phyloP scores from a whole-genome alignment of 1,284 basidiomycete species.

The Ganoderma lucidum region DNA sequence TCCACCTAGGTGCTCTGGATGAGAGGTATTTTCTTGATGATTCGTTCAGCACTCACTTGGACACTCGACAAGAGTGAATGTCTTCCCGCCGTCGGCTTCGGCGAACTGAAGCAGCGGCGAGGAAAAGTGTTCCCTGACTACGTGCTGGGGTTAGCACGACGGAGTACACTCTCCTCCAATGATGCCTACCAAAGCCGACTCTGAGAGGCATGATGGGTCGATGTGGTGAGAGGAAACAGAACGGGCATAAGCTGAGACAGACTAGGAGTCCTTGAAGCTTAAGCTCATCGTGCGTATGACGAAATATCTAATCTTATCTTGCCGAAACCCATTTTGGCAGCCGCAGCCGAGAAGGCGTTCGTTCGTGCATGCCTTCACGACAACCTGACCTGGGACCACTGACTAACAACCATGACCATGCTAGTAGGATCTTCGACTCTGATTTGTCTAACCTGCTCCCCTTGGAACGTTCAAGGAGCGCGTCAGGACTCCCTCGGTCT shows the following conservation, averaged over 20 bases:
- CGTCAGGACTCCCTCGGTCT: not conserved
- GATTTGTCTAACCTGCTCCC: not conserved
- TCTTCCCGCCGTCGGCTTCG: slow-evolving; percentile 68
- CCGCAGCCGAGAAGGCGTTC: not conserved
- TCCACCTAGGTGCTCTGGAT: slow-evolving; percentile 61
- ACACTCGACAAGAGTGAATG: slow-evolving; percentile 88
- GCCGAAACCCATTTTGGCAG: slow-evolving; percentile 9
- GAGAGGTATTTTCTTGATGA: not conserved
- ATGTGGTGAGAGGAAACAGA: not conserved
- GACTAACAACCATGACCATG: not conserved
- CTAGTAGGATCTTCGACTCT: not conserved
- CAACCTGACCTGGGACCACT: not conserved
- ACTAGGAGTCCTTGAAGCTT: not conserved
- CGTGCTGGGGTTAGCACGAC: not conserved
- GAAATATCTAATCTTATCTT: slow-evolving; percentile 27
- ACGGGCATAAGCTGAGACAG: not conserved
- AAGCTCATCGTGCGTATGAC: not conserved
- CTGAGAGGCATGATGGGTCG: slow-evolving; percentile 37
- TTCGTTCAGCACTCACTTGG: slow-evolving; percentile 65
- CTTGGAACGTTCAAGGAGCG: not conserved
- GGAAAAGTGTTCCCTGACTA: slow-evolving; percentile 91
- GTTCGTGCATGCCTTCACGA: not conserved
- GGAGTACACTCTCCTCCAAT: too few species aligned
- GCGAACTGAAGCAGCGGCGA: slow-evolving; percentile 87
- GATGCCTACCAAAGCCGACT: slow-evolving; percentile 41